These are phyloP conservation scores for Phyllosticta ampelicida DNA, from an alignment of 2,329 filamentous ascomycete species.

Conservation along the genomic window DNA sequence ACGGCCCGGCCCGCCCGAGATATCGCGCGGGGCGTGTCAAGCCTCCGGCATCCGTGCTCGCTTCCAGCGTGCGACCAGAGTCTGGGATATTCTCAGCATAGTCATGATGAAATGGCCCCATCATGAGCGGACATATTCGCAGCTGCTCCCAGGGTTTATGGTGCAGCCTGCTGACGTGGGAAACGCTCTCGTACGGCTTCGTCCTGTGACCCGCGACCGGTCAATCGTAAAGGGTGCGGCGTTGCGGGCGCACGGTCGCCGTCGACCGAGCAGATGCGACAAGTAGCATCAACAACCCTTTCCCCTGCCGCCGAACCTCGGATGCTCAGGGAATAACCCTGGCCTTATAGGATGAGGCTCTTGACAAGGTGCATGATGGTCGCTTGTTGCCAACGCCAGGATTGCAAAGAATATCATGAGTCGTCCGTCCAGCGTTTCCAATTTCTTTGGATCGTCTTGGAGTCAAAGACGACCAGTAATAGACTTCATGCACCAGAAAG, in stretches of 20 bases:
- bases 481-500: background rate
- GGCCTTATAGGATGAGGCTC: background rate
- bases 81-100: background rate
- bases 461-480: background rate
- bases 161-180: background rate
- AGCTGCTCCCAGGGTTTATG: background rate
- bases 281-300: background rate
- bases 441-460: background rate
- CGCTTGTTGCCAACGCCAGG: background rate
- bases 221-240: background rate
- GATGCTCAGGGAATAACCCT: background rate
- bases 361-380: background rate
- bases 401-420: background rate
- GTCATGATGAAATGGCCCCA: background rate
- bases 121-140: background rate
- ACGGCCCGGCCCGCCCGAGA: background rate
- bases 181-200: background rate
- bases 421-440: background rate
- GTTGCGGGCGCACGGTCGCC: background rate
- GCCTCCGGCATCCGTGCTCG: background rate
- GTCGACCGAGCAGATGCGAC: background rate
- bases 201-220: background rate
- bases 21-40: background rate
- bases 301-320: background rate
- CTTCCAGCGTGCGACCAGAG: background rate